Conservation (phyloP, 192 early-diverging fungal genomes). For the Tieghemiomyces parasiticus region DNA sequence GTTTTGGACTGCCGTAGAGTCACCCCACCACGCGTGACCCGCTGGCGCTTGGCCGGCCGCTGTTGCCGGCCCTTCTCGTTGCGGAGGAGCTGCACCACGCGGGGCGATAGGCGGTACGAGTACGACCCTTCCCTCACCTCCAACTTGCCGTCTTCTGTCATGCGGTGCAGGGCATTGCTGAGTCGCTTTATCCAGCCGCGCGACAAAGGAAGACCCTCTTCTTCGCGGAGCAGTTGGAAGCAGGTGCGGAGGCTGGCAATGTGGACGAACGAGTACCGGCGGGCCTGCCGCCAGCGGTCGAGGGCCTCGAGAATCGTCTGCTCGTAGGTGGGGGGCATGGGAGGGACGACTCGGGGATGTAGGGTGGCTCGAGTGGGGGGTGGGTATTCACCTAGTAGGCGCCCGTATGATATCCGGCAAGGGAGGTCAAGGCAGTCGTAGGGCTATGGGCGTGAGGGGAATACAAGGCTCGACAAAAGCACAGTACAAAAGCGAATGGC, state of each 20-base stretch:
- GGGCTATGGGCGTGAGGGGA: no score
- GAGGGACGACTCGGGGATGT: no score
- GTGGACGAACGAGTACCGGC: conserved; percentile 1
- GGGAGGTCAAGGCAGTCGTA: no score
- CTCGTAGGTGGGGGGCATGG: no score
- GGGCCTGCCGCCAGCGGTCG: neutral
- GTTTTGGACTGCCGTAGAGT: no score
- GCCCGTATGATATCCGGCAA: no score
- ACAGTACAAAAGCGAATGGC: no score
- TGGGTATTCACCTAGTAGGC: no score
- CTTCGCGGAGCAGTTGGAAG: conserved; percentile 2
- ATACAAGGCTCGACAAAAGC: no score
- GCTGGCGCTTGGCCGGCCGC: neutral
- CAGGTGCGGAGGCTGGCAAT: conserved; percentile 7
- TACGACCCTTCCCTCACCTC: neutral
- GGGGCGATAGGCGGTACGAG: neutral
- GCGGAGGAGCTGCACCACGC: neutral
- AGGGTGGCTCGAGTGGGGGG: no score
- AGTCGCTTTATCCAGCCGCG: conserved; percentile 3
- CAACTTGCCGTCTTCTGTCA: conserved; percentile 3
- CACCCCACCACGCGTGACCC: neutral
- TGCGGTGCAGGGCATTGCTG: neutral
- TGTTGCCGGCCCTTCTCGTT: neutral
- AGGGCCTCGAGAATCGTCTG: conserved; percentile 7
- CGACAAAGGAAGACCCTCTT: neutral